Conservation (phyloP, 1,284 basidiomycete genomes). For the Xanthoconium separans region DNA sequence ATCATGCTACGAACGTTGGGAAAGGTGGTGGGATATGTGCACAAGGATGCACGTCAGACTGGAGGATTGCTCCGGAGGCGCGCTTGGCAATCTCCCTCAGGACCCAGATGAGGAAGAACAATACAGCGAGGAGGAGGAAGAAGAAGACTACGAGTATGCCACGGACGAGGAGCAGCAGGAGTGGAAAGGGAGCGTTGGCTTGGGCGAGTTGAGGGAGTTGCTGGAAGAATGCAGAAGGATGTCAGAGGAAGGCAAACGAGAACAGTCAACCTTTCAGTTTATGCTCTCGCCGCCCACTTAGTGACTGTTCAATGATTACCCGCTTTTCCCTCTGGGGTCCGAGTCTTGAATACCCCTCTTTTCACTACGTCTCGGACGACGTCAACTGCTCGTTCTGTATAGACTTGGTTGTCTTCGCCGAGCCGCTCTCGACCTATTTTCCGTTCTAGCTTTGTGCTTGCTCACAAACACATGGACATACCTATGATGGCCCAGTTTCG, state of each 20-base stretch:
- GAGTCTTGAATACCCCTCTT: conserved; percentile 64
- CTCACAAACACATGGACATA: conserved; percentile 35
- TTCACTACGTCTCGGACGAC: conserved; percentile 52
- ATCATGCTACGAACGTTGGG: conserved; percentile 60
- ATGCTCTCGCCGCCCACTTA: conserved; percentile 14
- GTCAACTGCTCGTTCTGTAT: conserved; percentile 37
- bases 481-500: conserved; percentile 91
- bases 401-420: conserved; percentile 30
- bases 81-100: conserved; percentile 56
- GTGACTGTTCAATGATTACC: conserved; percentile 21
- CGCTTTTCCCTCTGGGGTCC: conserved; percentile 69
- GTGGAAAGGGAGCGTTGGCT: conserved; percentile 29
- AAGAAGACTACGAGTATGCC: conserved; percentile 28
- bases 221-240: conserved; percentile 51
- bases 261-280: conserved; percentile 29
- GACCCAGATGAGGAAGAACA: conserved; percentile 35
- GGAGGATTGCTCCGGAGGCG: conserved; percentile 66
- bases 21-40: conserved; percentile 62
- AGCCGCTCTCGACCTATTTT: conserved; percentile 35
- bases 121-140: conserved; percentile 34
- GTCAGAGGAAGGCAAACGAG: conserved; percentile 40
- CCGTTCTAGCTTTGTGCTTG: conserved; percentile 8
- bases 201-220: conserved; percentile 44
- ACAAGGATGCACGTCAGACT: conserved; percentile 46
- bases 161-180: conserved; percentile 37